Percentiles rank a stretch among this genome's conserved stretches.
phyloP scores from a whole-genome alignment of 139 green algal species.

The Eudorina sp. region DNA sequence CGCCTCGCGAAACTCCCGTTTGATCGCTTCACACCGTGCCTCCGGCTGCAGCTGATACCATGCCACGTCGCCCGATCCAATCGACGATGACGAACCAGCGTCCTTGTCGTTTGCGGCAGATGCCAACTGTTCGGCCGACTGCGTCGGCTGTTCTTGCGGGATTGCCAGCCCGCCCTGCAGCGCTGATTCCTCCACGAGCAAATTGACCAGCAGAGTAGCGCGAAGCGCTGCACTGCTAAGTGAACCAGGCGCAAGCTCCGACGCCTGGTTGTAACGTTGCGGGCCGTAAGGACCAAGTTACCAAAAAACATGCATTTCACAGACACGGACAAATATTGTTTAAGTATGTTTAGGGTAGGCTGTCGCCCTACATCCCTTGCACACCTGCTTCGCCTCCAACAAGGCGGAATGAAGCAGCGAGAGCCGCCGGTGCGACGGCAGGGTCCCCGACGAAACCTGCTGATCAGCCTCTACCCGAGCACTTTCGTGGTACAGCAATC shows the following conservation, averaged over 20 bases:
- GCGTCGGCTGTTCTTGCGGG: constrained; percentile 19
- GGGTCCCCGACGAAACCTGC: constrained; percentile 6
- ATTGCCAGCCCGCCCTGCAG: constrained; percentile 28
- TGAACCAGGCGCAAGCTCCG: constrained; percentile 63
- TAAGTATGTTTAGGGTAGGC: too few relatives aligned
- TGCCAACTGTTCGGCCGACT: not conserved
- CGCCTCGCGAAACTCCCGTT: constrained; percentile 61
- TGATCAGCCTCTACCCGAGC: constrained; percentile 55
- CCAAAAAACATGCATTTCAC: not conserved
- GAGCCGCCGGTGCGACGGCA: constrained; percentile 56
- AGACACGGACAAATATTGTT: not conserved
- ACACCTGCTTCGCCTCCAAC: constrained; percentile 38
- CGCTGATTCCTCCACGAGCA: constrained; percentile 72
- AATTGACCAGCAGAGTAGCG: constrained; percentile 72
- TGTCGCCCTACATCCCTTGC: too few relatives aligned
- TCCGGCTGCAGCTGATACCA: constrained; percentile 39
- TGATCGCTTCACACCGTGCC: constrained; percentile 53
- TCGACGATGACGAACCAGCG: not conserved
- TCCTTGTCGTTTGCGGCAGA: not conserved
- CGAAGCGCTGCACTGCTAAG: constrained; percentile 67
- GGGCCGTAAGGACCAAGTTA: too few relatives aligned
- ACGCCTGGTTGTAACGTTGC: constrained; percentile 49
- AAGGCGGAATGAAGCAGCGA: constrained; percentile 69
- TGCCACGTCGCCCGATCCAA: not conserved
- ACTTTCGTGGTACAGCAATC: constrained; percentile 77